A percentile compares a stretch with the other conserved stretches of the same genome.
Conservation (phyloP, 176 grass and related monocot species). For the Oryza meridionalis region DNA sequence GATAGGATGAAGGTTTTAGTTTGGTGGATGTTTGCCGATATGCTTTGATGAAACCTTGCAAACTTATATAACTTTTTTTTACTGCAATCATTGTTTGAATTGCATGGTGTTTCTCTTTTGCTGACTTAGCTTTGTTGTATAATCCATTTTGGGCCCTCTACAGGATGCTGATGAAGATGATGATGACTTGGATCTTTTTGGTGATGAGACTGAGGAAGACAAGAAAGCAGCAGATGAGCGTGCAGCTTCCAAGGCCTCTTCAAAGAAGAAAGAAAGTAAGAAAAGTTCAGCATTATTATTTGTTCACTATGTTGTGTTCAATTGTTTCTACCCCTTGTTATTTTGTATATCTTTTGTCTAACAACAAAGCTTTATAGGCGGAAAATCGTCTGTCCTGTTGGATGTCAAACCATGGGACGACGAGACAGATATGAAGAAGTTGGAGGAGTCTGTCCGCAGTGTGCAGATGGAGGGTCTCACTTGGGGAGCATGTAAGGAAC, state of each 20-base stretch:
- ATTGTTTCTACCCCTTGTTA: neutral
- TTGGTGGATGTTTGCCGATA: neutral
- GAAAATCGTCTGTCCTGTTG: constrained; percentile 89
- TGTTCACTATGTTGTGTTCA: neutral
- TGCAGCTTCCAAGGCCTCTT: constrained; percentile 58
- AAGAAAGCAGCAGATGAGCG: constrained; percentile 66
- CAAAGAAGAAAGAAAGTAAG: constrained; percentile 90
- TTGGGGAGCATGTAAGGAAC: constrained; percentile 85
- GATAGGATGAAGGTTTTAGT: neutral
- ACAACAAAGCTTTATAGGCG: constrained; percentile 55
- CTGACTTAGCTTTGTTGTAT: neutral
- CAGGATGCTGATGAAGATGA: constrained; percentile 51
- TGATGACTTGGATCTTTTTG: constrained; percentile 74
- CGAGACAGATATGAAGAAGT: constrained; percentile 94
- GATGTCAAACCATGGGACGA: constrained; percentile 99
- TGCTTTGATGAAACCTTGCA: neutral
- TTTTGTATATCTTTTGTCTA: neutral
- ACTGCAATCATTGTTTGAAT: neutral
- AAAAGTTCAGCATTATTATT: neutral
- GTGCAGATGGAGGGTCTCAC: constrained; percentile 77
- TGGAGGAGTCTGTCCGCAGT: constrained; percentile 88
- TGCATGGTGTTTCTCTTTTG: neutral
- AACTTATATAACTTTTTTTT: neutral
- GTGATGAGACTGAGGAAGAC: constrained; percentile 79
- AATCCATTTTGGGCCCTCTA: neutral